phyloP scores from a whole-genome alignment of 805 yeast genomes.

The Komagataella populi region DNA sequence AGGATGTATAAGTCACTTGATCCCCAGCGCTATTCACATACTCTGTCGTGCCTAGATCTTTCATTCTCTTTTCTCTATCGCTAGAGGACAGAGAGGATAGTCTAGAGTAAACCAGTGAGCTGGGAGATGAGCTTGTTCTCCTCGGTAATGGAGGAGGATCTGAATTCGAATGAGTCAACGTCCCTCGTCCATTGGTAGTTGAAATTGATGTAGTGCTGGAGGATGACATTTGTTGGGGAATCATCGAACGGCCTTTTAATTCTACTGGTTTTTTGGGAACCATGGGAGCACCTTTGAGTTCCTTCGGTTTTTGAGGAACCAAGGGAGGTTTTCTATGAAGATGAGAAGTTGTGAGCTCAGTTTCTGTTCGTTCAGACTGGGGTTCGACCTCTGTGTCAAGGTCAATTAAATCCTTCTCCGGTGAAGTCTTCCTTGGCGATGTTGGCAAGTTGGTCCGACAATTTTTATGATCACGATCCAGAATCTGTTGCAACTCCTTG shows the following conservation, averaged over 20 bases:
- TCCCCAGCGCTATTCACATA: not conserved
- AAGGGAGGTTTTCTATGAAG: not conserved
- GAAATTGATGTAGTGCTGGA: conserved; percentile 17
- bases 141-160: not conserved
- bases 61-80: not conserved
- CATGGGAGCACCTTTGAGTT: conserved; percentile 16
- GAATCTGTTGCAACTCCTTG: conserved; percentile 9
- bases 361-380: too few relatives aligned
- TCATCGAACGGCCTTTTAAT: conserved; percentile 16
- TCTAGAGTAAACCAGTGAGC: not conserved
- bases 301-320: conserved; percentile 1
- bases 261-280: conserved; percentile 33
- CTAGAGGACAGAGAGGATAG: not conserved
- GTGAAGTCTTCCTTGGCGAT: not conserved
- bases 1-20: not conserved
- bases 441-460: not conserved
- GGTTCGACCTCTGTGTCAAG: conserved; percentile 12
- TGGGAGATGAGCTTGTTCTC: not conserved
- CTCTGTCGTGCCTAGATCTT: not conserved
- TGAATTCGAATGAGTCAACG: not conserved
- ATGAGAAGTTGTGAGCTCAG: not conserved
- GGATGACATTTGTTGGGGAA: conserved; percentile 8
- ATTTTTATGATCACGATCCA: conserved; percentile 5
- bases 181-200: conserved; percentile 3
- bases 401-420: conserved; percentile 20